These are phyloP conservation scores for Moniliella sp. DNA, from an alignment of 1,284 basidiomycete genomes.

Conservation along the genomic window DNA sequence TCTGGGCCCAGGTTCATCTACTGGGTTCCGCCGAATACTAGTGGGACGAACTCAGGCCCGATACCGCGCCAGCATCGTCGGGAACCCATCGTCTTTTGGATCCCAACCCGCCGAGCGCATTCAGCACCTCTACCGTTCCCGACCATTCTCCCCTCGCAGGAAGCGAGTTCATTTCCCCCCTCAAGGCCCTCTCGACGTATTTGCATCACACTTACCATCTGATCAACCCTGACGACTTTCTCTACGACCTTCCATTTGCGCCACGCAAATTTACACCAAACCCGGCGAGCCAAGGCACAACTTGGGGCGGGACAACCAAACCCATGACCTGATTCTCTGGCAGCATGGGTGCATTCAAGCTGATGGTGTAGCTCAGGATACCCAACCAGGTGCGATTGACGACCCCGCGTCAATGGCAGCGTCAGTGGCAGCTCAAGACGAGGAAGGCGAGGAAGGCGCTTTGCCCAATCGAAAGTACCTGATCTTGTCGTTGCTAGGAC, in stretches of 20 bases:
- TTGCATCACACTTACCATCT: conserved; percentile 33
- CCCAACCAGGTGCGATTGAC: neutral
- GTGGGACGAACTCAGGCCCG: too few relatives aligned
- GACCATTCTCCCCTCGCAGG: too few relatives aligned
- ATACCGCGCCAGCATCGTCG: too few relatives aligned
- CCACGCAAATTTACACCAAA: conserved; percentile 27
- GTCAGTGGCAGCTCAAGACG: too few relatives aligned
- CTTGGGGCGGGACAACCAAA: conserved; percentile 31
- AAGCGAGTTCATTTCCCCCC: conserved; percentile 27
- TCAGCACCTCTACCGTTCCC: too few relatives aligned
- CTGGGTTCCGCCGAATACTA: too few relatives aligned
- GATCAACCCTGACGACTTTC: conserved; percentile 31
- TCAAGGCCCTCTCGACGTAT: conserved; percentile 30
- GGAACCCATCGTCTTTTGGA: too few relatives aligned
- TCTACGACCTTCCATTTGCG: conserved; percentile 33
- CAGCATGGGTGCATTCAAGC: conserved; percentile 32
- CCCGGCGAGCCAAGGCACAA: conserved; percentile 31
- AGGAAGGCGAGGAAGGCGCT: too few relatives aligned
- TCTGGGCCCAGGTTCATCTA: too few relatives aligned
- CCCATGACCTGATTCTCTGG: conserved; percentile 32
- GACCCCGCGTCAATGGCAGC: neutral
- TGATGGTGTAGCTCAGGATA: conserved; percentile 13
- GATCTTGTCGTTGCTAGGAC: conserved; percentile 88
- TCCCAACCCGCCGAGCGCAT: too few relatives aligned
- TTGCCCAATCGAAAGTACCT: conserved; percentile 50